Base-by-base conservation (phyloP, 1,139 yeast genomes). In the Geotrichum klebahnii region DNA sequence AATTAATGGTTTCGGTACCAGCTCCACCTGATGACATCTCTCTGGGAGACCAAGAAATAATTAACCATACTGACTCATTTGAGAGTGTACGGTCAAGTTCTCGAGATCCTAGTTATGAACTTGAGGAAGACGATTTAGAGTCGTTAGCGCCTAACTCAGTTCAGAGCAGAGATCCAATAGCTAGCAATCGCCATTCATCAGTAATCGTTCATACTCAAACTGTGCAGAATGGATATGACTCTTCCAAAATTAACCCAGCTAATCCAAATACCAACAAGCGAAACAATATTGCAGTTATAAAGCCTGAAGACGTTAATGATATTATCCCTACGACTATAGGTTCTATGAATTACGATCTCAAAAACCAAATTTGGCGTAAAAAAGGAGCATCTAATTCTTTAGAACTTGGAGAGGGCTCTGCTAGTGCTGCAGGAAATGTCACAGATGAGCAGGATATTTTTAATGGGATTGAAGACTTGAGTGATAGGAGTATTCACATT, bases 391-490 rank as follows among this genome's bases (percentile, higher is more conserved):
- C 42, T 6, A 22, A 20, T 9, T 12, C 16, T 16, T 10, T 5
- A 29, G 34, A 29, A 10, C 10, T 16, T n/a, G n/a, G 22, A 6
- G 39, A 16, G 17, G 19, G 14, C n/a, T 22, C 19, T 22, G 19
- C n/a, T n/a, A n/a, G n/a, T n/a, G n/a, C n/a, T n/a, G n/a, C n/a
- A n/a, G n/a, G n/a, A n/a, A n/a, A n/a, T n/a, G n/a, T n/a, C n/a
- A n/a, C n/a, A n/a, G 50, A 39, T 12, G 53, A 51, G 12, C 32
- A 29, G 3, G 54, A 51, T 24, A 41, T 44, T 14, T 51, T 51
- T 23, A 45, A 46, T 2, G 54, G 50, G n/a, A n/a, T n/a, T n/a
- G n/a, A n/a, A n/a, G n/a, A n/a, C n/a, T n/a, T n/a, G n/a, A n/a
- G n/a, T n/a, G n/a, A n/a, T n/a, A n/a, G n/a, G n/a, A n/a, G n/a